Base-by-base conservation (phyloP, 306 rosid genomes). In the Cucumis melo region DNA sequence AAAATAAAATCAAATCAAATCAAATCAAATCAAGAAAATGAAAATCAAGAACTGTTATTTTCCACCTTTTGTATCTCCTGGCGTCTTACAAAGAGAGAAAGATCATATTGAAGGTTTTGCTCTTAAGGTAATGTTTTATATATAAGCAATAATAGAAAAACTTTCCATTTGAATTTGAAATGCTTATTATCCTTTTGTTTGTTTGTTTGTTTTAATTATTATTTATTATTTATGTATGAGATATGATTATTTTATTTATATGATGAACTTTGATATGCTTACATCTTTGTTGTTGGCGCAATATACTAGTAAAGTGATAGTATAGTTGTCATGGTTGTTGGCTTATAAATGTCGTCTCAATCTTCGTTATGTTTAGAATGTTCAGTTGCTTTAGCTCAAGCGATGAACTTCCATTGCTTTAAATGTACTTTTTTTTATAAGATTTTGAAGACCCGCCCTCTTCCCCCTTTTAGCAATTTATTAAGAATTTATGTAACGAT, bases 101-200 rank as follows among this genome's bases (percentile, higher is more conserved):
- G 99, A 92, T 82, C n/a, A 95, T 32, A 81, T 92, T 16, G 99
- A 92, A 84, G 98, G 99, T 29, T 95, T 95, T 79, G 98, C 99
- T 42, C 98, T 97, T 15, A 98, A 95, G 99, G 98, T 94, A 85
- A 85, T 5, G 42, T 21, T n/a, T n/a, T n/a, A n/a, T n/a, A 67
- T 41, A 20, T 67, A 68, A 21, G 74, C 56, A 42, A 12, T n/a
- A 42, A 42, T 67, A 42, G 53, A 5, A n/a, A 20, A 67, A 5
- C 34, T 67, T 67, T 67, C 27, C n/a, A 21, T 67, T 19, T 67
- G 74, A 67, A 67, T 67, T 67, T 67, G 55, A 67, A 67, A 42
- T 42, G 34, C 55, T 67, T 41, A 67, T 21, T 5, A 50, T 27
- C 6, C 16, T 27, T 64, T 48, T 17, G 23, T 7, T 64, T 56